These are phyloP conservation scores for Gnetum montanum DNA, from an alignment of 75 land plant species.

Conservation along the genomic window DNA sequence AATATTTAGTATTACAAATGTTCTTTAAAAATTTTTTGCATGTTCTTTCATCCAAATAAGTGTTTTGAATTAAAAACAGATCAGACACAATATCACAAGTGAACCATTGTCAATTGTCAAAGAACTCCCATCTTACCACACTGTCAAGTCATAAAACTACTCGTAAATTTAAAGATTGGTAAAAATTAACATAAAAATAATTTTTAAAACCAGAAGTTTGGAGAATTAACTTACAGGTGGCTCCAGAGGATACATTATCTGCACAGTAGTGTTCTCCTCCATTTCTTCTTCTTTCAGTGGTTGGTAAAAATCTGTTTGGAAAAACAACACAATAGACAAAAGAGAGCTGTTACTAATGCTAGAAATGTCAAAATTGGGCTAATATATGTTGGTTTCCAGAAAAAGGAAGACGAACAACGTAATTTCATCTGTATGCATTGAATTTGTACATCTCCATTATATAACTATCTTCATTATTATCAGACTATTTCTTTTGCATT, in stretches of 20 bases:
- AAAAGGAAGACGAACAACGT: not conserved
- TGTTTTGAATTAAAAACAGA: no score
- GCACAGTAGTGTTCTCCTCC: slow-evolving; percentile 71
- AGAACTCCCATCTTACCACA: not conserved
- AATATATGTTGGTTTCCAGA: not conserved
- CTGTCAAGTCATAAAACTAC: not conserved
- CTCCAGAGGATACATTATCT: slow-evolving; percentile 78
- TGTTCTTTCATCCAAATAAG: no score
- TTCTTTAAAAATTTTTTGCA: no score
- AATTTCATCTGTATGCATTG: no score
- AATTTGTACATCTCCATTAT: no score
- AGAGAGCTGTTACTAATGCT: no score
- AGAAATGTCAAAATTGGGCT: not conserved
- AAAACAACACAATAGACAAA: no score
- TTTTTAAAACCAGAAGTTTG: not conserved
- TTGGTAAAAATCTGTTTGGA: slow-evolving; percentile 64
- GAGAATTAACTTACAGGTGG: slow-evolving; percentile 63
- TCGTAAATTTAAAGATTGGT: not conserved
- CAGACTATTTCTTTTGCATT: no score
- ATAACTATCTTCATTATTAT: no score
- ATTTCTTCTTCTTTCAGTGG: slow-evolving; percentile 80
- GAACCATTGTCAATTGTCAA: no score
- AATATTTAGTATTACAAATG: no score
- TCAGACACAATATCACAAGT: no score
- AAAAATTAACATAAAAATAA: not conserved